Base-by-base conservation (phyloP, 345 rosid species). In the Mallotus nudiflorus region DNA sequence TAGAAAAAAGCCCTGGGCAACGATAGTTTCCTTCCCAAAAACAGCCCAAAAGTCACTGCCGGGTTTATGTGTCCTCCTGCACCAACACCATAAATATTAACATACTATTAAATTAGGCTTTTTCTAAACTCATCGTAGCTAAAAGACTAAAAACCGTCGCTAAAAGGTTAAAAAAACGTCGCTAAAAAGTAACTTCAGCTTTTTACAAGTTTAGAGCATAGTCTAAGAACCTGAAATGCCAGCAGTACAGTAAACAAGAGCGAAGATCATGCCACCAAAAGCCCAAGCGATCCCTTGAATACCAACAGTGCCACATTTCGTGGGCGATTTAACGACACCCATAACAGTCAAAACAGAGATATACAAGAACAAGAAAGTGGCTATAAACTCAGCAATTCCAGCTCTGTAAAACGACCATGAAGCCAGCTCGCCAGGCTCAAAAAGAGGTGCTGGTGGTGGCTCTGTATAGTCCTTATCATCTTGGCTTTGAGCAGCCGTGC, bases 251-350 rank as follows among this genome's bases (percentile, higher is more conserved):
- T 69, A 69, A 5, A 69, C 73, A 37, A 69, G 73, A 35, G 73
- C 73, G 37, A 69, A 69, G 33, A 70, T 70, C 73, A 70, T 70
- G 10, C 73, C 73, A 0, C 73, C 73, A 37, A 70, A 70, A 15
- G 73, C 73, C 73, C 73, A 70, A 51, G 73, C 73, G 39, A 70
- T 70, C 39, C 73, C 73, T 60, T 70, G 73, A 16, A 70, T 70
- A 10, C 73, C 73, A 7, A 70, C 73, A 9, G 73, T 60, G 0
- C 66, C 20, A 18, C 73, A 70, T 64, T 70, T 70, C 3, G 66
- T 49, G 4, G 7, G 13, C 7, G 45, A 46, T 28, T 60, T 70
- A 39, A 13, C 13, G 16, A 70, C 73, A 6, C 73, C 73, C 73
- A 70, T 70, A 9, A 70, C 73, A 0, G 73, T 70, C 59, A 70